Evolutionary conservation across 495 filamentous ascomycete species (phyloP), one percentile per base, ranked within the genome.

Genomic region (Immersiella caudata): DNA sequence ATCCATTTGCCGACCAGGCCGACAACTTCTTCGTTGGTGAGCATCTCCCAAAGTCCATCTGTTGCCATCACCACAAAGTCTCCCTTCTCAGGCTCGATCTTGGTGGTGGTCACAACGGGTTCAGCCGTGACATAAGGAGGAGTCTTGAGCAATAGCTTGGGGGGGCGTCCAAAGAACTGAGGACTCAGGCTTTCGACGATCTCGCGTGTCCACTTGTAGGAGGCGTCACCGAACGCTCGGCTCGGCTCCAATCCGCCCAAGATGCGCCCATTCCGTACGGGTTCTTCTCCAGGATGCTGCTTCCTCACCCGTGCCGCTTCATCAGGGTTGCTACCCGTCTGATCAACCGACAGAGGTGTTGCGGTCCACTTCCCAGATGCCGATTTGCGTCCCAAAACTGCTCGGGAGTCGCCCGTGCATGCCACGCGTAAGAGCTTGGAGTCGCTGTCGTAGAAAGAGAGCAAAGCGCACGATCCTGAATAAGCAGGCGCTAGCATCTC

Each of bases 41-140:
- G 82, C 94, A 98, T 98, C 80, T 99, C 96, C 95, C 96, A 99
- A 14, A 99, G 83, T 1, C 96, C 96, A 74, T 99, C 96, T 0
- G 96, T 97, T 6, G 96, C 96, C 84, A 99, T 88, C 60, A 99
- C 94, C 6, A 99, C 81, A 71, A 99, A 99, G 73, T 98, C 96
- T 55, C 95, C 95, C 66, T 90, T 90, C 51, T 90, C 86, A 12
- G 95, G 95, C 69, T 96, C 87, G 62, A 99, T 89, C 77, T 94
- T 90, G 33, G 95, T 97, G n/a, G 93, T 97, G 7, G 93, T 98
- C 56, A 99, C 85, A 46, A 97, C 83, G 11, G 95, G 95, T 79
- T 99, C 95, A 5, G 96, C 96, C 6, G 96, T 99, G 21, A 99
- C 96, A 73, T 99, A 99, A 0, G 96, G 96, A 18, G 96, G 96